Percentiles rank a stretch among this genome's conserved stretches.
Conservation (phyloP, 306 rosid species). For the Luffa aegyptiaca region DNA sequence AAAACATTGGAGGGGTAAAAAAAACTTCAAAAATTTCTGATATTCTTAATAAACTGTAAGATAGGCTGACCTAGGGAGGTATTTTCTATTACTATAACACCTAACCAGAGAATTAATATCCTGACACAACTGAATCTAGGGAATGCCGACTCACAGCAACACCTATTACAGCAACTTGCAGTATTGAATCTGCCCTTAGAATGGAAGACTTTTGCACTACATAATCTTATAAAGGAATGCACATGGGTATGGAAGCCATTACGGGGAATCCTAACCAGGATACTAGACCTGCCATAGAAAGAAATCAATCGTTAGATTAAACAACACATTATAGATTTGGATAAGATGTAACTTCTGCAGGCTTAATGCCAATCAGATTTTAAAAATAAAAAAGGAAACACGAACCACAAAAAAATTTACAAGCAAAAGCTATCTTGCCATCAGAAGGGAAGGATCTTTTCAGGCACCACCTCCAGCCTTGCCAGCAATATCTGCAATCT, state of each 20-base stretch:
- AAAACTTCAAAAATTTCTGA: constrained; percentile 5
- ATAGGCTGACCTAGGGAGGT: neutral
- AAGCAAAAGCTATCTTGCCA: constrained; percentile 9
- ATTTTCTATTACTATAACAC: neutral
- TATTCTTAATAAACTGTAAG: constrained; percentile 6
- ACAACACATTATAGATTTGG: neutral
- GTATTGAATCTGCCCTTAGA: constrained; percentile 3
- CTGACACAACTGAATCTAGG: neutral
- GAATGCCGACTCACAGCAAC: neutral
- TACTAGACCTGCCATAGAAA: constrained; percentile 8
- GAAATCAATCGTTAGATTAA: neutral
- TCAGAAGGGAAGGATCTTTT: constrained; percentile 18
- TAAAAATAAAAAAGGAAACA: neutral
- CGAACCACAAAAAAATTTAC: constrained; percentile 23
- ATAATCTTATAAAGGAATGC: neutral
- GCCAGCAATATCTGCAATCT: constrained; percentile 52
- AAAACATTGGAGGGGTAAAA: neutral
- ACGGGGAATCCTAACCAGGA: constrained; percentile 2
- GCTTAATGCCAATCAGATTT: neutral
- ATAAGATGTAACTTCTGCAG: neutral
- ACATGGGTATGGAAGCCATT: constrained; percentile 12
- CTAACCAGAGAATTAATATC: neutral
- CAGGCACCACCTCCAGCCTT: constrained; percentile 61
- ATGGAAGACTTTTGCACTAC: constrained; percentile 4
- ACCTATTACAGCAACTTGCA: neutral